Conservation (phyloP, 2,329 filamentous ascomycete genomes). For the Macrophomina pseudophaseolina region DNA sequence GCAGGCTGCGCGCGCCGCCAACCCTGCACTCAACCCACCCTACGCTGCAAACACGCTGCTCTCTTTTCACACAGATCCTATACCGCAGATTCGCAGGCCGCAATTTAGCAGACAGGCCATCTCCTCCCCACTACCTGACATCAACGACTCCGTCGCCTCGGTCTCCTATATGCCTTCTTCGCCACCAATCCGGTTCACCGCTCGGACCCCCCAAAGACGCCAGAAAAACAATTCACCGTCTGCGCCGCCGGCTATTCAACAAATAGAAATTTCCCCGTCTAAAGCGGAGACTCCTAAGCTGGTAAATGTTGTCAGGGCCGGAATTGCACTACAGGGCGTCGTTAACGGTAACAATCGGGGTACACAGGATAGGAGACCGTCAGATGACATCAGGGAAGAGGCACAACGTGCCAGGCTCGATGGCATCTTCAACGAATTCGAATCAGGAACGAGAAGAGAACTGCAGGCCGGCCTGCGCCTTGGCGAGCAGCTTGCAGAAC, state of each 20-base stretch:
- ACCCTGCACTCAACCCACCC: not conserved
- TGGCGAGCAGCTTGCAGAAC: slow-evolving; percentile 44
- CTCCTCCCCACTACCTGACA: slow-evolving; percentile 11
- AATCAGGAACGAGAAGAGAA: slow-evolving; percentile 44
- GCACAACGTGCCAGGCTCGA: slow-evolving; percentile 35
- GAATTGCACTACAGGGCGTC: slow-evolving; percentile 45
- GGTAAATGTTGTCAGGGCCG: slow-evolving; percentile 44
- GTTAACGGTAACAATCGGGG: slow-evolving; percentile 38
- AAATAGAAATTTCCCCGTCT: slow-evolving; percentile 28
- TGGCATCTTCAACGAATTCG: slow-evolving; percentile 47
- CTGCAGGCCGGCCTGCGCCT: slow-evolving; percentile 45
- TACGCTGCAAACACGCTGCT: not conserved
- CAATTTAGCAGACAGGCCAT: not conserved
- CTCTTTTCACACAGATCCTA: slow-evolving; percentile 15
- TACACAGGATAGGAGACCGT: slow-evolving; percentile 29
- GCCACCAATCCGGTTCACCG: slow-evolving; percentile 32
- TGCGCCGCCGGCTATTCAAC: slow-evolving; percentile 38
- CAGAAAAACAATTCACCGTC: slow-evolving; percentile 33
- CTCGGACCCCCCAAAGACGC: slow-evolving; percentile 37
- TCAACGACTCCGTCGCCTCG: slow-evolving; percentile 20
- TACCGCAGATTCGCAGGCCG: not conserved
- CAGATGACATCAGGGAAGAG: slow-evolving; percentile 33
- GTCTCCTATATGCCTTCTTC: slow-evolving; percentile 30
- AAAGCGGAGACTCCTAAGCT: slow-evolving; percentile 30
- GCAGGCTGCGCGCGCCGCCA: slow-evolving; percentile 34